These are phyloP conservation scores for Cystoderma amianthinum DNA, from an alignment of 768 basidiomycete genomes.

Conservation along the genomic window DNA sequence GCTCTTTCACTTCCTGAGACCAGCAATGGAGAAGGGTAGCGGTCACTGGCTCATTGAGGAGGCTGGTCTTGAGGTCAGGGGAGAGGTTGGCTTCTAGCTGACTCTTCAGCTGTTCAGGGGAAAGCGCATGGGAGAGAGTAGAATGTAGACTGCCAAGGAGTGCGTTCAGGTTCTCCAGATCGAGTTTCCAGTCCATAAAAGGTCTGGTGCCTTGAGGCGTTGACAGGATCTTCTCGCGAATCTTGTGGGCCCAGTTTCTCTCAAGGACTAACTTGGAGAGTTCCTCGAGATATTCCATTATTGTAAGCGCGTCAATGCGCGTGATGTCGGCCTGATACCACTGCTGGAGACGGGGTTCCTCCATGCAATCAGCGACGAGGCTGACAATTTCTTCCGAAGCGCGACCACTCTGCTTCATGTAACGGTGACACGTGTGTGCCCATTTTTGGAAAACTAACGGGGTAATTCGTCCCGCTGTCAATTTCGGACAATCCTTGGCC, in stretches of 20 bases:
- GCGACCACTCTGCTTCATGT: neutral
- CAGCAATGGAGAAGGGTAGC: too few species aligned
- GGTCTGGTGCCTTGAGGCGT: neutral
- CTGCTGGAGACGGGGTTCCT: neutral
- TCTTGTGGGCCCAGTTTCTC: neutral
- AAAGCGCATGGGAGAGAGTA: neutral
- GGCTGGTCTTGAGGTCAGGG: neutral
- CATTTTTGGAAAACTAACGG: too few species aligned
- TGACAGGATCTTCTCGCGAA: neutral
- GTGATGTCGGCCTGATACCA: neutral
- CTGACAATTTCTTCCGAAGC: neutral
- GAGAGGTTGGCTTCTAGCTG: neutral
- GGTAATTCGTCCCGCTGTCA: too few species aligned
- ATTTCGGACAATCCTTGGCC: too few species aligned
- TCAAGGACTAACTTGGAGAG: neutral
- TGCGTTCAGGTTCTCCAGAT: too few species aligned
- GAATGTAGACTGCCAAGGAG: neutral
- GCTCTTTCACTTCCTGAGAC: too few species aligned
- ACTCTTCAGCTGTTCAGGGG: neutral
- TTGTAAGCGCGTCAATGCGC: neutral
- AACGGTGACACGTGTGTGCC: neutral
- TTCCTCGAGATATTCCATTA: neutral
- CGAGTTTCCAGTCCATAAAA: too few species aligned
- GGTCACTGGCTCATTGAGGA: too few species aligned
- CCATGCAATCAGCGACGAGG: neutral